Evolutionary conservation across 176 grass and related monocot species (phyloP), one percentile per base, ranked within the genome.

Genomic region (Puccinellia tenuiflora): DNA sequence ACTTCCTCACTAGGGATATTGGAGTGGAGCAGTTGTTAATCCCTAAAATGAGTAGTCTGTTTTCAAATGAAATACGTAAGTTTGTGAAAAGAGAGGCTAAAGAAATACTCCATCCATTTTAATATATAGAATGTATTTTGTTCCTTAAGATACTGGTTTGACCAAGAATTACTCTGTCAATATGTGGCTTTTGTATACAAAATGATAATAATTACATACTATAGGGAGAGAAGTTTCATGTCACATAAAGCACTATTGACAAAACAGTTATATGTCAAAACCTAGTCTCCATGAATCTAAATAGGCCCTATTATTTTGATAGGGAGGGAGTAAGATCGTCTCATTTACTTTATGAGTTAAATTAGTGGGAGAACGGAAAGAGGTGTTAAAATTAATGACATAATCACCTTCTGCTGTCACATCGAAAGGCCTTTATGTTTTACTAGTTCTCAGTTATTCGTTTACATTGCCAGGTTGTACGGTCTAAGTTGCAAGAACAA

Each of bases 401-500:
- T 26, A 59, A 59, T 59, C 55, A 26, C 22, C 55, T 59, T 59
- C 24, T 59, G 22, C 26, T 59, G 25, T 48, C 51, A 46, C 37
- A 59, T 70, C 3, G 59, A 61, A 69, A 22, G 12, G 28, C 16
- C 16, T 3, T 63, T 47, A 12, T 9, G 2, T 85, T 60, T 51
- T 29, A 45, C 22, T 55, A 20, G 28, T 12, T 75, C 60, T 74
- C 47, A 82, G 3, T 76, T 26, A 35, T 81, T 82, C 34, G 50
- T 46, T 65, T 87, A 69, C 30, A 43, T 54, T 85, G 21, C 9
- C 79, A 97, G 94, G 94, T 97, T 18, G 75, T 97, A 81, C 75
- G 94, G 54, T 94, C 94, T 24, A 94, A 85, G 45, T 86, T 97
- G 57, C 94, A 94, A 90, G 94, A 87, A 86, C 94, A 97, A 79